Conservation (phyloP, 441 rosid species). For the Daphne laureola region DNA sequence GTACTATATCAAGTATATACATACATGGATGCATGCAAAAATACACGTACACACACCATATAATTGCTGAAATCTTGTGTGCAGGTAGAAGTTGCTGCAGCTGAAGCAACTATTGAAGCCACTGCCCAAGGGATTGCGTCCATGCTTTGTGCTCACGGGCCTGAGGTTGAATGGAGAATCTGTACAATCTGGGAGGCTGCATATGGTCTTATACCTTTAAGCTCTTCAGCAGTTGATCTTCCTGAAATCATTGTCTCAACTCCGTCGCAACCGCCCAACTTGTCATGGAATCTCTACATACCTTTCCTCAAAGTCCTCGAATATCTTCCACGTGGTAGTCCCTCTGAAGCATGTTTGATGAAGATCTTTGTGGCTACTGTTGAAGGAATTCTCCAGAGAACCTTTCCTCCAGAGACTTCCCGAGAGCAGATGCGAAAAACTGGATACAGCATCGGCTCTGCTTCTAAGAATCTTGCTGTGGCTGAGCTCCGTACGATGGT, state of each 20-base stretch:
- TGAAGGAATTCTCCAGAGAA: slow-evolving; percentile 84
- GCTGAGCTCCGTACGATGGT: slow-evolving; percentile 99
- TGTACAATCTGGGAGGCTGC: slow-evolving; percentile 99
- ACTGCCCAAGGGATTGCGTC: slow-evolving; percentile 99
- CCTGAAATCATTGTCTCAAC: slow-evolving; percentile 93
- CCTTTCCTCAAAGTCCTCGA: slow-evolving; percentile 98
- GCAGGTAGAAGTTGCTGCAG: slow-evolving; percentile 96
- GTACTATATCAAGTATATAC: no score
- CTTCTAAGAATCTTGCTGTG: slow-evolving; percentile 88
- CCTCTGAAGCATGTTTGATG: slow-evolving; percentile 98
- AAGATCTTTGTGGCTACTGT: slow-evolving; percentile 97
- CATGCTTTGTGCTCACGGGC: slow-evolving; percentile 99
- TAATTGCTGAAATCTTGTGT: slow-evolving; percentile 13
- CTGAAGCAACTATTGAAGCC: slow-evolving; percentile 98
- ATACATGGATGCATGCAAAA: no score
- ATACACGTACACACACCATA: no score
- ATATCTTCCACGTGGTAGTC: slow-evolving; percentile 98
- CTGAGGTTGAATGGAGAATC: slow-evolving; percentile 99
- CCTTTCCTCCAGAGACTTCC: slow-evolving; percentile 68
- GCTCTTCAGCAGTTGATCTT: slow-evolving; percentile 97
- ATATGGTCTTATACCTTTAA: slow-evolving; percentile 89
- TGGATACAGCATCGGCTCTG: slow-evolving; percentile 53
- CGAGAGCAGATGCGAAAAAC: slow-evolving; percentile 48
- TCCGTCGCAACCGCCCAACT: slow-evolving; percentile 90
- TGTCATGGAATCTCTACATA: slow-evolving; percentile 94